Evolutionary conservation across 2,329 filamentous ascomycete genomes (phyloP), one percentile per base, ranked within the genome.

Genomic region (Gliomastix tumulicola): DNA sequence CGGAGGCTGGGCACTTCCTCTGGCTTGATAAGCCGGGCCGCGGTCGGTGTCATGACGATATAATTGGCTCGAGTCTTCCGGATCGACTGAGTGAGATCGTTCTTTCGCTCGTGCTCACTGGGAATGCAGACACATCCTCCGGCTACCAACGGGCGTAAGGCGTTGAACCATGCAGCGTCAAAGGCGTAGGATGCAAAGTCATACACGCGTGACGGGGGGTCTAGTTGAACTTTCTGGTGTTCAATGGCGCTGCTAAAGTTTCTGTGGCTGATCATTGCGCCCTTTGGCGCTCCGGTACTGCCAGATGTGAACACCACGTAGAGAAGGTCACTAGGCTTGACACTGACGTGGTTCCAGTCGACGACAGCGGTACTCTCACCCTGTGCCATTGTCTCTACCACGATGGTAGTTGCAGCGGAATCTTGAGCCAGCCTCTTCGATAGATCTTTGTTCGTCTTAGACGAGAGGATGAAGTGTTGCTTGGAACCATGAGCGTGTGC

Each of bases 261-360:
- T 44, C 34, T 21, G 30, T 49, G 49, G 6, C 39, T 37, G 23
- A 49, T 41, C 12, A 48, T 38, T 4, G 45, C 41, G 7, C 49
- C 49, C 30, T 52, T 52, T 5, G 49, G 47, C 13, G 38, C 37
- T n/a, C 48, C 49, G 2, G 49, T 50, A 28, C 44, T 50, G 6
- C 38, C 38, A 7, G 38, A 40, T 13, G 38, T 40, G 22, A 28
- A 39, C n/a, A 39, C 21, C 4, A 48, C 35, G 32, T 46, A 50
- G 5, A 39, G 37, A 6, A 39, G 32, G 16, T 25, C 3, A 22
- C 17, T 17, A 10, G 36, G 36, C 9, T 8, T 37, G 16, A 18
- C 27, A 13, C 10, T n/a, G 13, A 21, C 17, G 15, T n/a, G n/a
- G n/a, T n/a, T n/a, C n/a, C n/a, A n/a, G n/a, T n/a, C n/a, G n/a